Evolutionary conservation across 2,329 filamentous ascomycete genomes (phyloP).

Genomic region (Didymellaceae sp.): DNA sequence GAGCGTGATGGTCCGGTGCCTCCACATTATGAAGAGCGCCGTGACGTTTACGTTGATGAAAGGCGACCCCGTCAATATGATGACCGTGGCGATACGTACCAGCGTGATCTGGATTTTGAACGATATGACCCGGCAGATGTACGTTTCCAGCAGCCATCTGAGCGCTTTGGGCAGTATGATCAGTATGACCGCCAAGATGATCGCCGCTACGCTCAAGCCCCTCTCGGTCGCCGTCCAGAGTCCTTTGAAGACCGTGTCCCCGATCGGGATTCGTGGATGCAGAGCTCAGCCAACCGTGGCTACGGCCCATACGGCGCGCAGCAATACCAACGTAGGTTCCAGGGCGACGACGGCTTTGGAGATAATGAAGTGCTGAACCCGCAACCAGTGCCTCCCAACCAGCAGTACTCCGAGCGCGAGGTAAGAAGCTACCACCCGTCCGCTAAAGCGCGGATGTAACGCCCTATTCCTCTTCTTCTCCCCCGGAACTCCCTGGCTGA

Average conservation of each 20-base stretch:
- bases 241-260: slow-evolving; percentile 47
- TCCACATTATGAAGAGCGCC: slow-evolving; percentile 32
- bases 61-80: slow-evolving; percentile 30
- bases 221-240: slow-evolving; percentile 41
- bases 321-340: slow-evolving; percentile 41
- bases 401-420: slow-evolving; percentile 41
- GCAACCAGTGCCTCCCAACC: slow-evolving; percentile 44
- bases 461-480: too few species aligned
- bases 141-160: slow-evolving; percentile 36
- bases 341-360: slow-evolving; percentile 46
- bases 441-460: neutral
- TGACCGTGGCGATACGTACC: slow-evolving; percentile 30
- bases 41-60: slow-evolving; percentile 30
- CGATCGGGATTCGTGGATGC: slow-evolving; percentile 45
- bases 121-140: slow-evolving; percentile 30
- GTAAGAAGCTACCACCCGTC: slow-evolving; percentile 27
- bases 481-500: neutral
- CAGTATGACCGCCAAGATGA: slow-evolving; percentile 24
- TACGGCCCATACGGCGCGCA: slow-evolving; percentile 35
- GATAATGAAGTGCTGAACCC: slow-evolving; percentile 47
- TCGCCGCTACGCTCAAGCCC: slow-evolving; percentile 28
- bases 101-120: slow-evolving; percentile 30
- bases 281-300: slow-evolving; percentile 28
- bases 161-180: slow-evolving; percentile 26
- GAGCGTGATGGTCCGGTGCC: slow-evolving; percentile 31